phyloP scores from a whole-genome alignment of 1,284 basidiomycete species.

The Pulchroboletus neoregius region DNA sequence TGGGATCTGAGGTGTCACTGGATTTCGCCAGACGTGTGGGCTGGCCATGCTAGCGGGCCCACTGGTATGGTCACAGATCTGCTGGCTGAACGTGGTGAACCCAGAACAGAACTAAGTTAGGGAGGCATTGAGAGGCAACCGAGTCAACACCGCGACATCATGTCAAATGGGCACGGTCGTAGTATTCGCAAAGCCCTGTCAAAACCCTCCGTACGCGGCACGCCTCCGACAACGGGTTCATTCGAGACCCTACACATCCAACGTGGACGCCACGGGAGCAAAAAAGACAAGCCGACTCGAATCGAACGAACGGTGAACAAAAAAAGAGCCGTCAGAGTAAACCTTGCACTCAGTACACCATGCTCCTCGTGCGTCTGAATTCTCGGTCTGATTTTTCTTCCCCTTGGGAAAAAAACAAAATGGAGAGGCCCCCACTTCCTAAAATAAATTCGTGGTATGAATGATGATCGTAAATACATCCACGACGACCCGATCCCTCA shows the following conservation, averaged over 20 bases:
- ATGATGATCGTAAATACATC: background rate
- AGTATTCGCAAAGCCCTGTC: background rate
- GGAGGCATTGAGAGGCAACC: background rate
- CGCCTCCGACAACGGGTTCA: too few species aligned
- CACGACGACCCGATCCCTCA: background rate
- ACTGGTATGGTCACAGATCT: too few species aligned
- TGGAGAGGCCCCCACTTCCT: too few species aligned
- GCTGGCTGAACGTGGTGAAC: too few species aligned
- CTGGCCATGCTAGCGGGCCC: too few species aligned
- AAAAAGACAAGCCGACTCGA: too few species aligned
- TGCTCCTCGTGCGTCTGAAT: background rate
- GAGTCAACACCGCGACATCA: slow-evolving; percentile 5
- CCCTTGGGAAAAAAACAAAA: background rate
- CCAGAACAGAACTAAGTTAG: too few species aligned
- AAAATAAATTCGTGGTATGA: background rate
- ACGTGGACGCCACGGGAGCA: background rate
- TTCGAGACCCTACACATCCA: too few species aligned
- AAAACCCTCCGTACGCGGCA: background rate
- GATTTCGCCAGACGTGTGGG: too few species aligned
- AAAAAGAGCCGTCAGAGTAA: background rate
- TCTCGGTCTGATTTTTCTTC: background rate
- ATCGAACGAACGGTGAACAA: too few species aligned
- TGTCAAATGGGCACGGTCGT: background rate
- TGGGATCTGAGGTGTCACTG: background rate
- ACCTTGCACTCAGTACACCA: background rate